A percentile compares a stretch with the other conserved stretches of the same genome.
Evolutionary conservation across 306 rosid genomes (phyloP).

Genomic region (Rubus idaeus): DNA sequence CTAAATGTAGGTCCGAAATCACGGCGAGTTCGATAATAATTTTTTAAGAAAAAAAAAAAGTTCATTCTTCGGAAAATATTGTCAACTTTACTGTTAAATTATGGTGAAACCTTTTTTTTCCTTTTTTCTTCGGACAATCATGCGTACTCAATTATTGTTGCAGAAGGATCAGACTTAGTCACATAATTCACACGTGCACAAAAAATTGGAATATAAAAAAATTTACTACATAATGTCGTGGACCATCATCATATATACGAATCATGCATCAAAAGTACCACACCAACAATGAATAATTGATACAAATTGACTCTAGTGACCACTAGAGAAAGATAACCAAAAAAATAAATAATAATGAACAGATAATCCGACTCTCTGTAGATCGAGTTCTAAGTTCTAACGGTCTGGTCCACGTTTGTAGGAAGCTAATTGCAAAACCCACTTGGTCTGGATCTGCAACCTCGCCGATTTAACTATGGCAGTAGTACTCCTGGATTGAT

Average conservation of each 20-base stretch:
- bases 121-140: too few species aligned
- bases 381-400: slow-evolving; percentile 4
- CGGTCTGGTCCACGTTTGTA: slow-evolving; percentile 31
- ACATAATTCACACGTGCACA: too few species aligned
- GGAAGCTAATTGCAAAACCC: slow-evolving; percentile 35
- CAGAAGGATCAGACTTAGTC: too few species aligned
- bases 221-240: neutral
- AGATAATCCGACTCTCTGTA: neutral
- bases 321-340: neutral
- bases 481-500: neutral
- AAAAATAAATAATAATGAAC: neutral
- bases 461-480: neutral
- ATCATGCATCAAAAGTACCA: neutral
- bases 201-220: too few species aligned
- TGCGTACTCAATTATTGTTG: too few species aligned
- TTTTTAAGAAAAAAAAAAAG: too few species aligned
- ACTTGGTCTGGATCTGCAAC: slow-evolving; percentile 16
- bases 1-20: too few species aligned
- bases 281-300: neutral
- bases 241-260: neutral
- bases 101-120: too few species aligned
- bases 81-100: too few species aligned
- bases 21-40: too few species aligned
- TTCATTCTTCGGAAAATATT: too few species aligned
- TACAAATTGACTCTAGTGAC: neutral